phyloP scores from a whole-genome alignment of 441 rosid genomes.

The Croton setiger region DNA sequence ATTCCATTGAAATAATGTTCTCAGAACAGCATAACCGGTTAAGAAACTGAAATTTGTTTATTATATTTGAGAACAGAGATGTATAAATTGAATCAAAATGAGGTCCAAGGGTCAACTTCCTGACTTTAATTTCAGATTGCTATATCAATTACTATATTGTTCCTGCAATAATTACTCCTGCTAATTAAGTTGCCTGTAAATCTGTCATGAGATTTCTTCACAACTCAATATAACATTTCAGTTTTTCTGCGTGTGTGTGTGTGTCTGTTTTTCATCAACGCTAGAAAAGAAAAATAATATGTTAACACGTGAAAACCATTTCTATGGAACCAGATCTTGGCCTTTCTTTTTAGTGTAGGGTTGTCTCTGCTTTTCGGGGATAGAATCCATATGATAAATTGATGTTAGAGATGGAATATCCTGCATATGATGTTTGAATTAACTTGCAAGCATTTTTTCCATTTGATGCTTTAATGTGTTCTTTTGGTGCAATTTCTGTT shows the following conservation, averaged over 20 bases:
- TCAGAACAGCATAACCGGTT: not conserved
- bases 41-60: not conserved
- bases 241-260: too few species aligned
- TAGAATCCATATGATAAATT: not conserved
- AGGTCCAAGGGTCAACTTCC: too few species aligned
- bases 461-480: not conserved
- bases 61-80: too few species aligned
- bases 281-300: too few species aligned
- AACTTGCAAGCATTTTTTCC: not conserved
- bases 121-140: too few species aligned
- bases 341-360: not conserved
- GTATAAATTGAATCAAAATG: too few species aligned
- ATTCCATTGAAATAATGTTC: not conserved
- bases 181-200: too few species aligned
- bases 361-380: not conserved
- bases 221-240: too few species aligned
- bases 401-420: conserved; percentile 5
- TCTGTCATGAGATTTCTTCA: too few species aligned
- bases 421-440: conserved; percentile 17
- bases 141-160: too few species aligned
- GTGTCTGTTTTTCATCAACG: too few species aligned
- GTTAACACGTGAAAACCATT: not conserved
- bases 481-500: conserved; percentile 1
- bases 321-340: not conserved
- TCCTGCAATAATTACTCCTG: too few species aligned